These are phyloP conservation scores for Mycena olivaceomarginata DNA, from an alignment of 768 basidiomycete species.

Conservation along the genomic window DNA sequence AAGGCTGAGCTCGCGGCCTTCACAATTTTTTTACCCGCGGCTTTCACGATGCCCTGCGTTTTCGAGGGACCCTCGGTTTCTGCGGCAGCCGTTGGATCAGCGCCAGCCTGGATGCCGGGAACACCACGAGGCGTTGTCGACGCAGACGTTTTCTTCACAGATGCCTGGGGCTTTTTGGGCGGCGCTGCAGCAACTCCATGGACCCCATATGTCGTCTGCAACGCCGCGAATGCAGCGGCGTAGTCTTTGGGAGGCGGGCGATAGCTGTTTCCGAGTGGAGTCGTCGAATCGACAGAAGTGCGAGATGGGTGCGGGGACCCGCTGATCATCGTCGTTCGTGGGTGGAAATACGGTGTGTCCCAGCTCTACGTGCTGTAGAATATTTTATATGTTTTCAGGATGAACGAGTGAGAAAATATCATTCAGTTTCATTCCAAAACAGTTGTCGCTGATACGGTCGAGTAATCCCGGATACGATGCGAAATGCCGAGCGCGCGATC, in stretches of 20 bases:
- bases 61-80: neutral
- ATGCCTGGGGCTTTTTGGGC: neutral
- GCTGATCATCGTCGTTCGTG: neutral
- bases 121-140: no score
- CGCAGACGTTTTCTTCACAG: neutral
- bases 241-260: conserved; percentile 57
- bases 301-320: conserved; percentile 11
- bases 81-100: no score
- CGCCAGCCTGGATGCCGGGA: neutral
- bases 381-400: neutral
- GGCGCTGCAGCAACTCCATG: conserved; percentile 34
- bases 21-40: neutral
- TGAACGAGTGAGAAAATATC: neutral
- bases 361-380: neutral
- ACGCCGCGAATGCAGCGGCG: conserved; percentile 56
- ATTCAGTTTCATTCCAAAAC: no score
- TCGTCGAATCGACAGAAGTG: conserved; percentile 17
- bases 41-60: neutral
- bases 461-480: no score
- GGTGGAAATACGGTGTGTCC: neutral
- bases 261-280: neutral
- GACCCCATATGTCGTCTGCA: conserved; percentile 60
- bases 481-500: neutral
- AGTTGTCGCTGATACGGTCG: no score
- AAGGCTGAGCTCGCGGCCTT: neutral